Conservation (phyloP, 805 yeast genomes). For the Sugiyamaella mastotermitis region DNA sequence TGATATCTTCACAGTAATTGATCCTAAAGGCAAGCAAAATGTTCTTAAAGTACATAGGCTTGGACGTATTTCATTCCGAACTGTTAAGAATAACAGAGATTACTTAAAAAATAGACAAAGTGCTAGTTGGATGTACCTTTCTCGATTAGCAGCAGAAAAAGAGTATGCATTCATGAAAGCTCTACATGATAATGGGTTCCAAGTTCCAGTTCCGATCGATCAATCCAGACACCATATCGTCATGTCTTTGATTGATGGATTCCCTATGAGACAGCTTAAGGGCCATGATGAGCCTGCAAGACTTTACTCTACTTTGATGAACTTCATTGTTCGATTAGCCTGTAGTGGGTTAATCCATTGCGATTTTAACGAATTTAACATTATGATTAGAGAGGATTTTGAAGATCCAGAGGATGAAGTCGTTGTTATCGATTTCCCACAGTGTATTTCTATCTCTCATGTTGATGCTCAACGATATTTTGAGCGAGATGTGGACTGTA, state of each 20-base stretch:
- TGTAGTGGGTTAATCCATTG: constrained; percentile 91
- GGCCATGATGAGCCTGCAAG: constrained; percentile 63
- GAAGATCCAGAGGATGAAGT: constrained; percentile 54
- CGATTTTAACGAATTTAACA: constrained; percentile 95
- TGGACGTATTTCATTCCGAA: constrained; percentile 89
- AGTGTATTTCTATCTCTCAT: constrained; percentile 91
- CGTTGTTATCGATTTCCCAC: constrained; percentile 96
- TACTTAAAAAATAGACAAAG: constrained; percentile 66
- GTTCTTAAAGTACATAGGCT: constrained; percentile 88
- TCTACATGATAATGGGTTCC: constrained; percentile 66
- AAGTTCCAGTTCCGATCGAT: constrained; percentile 85
- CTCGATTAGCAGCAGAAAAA: constrained; percentile 84
- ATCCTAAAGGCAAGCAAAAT: constrained; percentile 53
- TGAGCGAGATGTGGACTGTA: constrained; percentile 88
- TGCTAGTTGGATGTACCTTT: constrained; percentile 89
- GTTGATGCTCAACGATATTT: constrained; percentile 82
- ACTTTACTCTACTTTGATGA: constrained; percentile 81
- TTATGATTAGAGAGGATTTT: constrained; percentile 61
- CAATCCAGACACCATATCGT: constrained; percentile 85
- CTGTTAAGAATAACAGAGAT: constrained; percentile 91
- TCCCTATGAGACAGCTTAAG: constrained; percentile 77
- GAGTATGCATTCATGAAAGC: constrained; percentile 86
- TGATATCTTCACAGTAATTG: constrained; percentile 82
- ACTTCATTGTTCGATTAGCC: constrained; percentile 75
- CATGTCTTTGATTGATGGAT: constrained; percentile 89